Evolutionary conservation across 495 filamentous ascomycete species (phyloP), one percentile per base, ranked within the genome.

Genomic region (Immersiella caudata): DNA sequence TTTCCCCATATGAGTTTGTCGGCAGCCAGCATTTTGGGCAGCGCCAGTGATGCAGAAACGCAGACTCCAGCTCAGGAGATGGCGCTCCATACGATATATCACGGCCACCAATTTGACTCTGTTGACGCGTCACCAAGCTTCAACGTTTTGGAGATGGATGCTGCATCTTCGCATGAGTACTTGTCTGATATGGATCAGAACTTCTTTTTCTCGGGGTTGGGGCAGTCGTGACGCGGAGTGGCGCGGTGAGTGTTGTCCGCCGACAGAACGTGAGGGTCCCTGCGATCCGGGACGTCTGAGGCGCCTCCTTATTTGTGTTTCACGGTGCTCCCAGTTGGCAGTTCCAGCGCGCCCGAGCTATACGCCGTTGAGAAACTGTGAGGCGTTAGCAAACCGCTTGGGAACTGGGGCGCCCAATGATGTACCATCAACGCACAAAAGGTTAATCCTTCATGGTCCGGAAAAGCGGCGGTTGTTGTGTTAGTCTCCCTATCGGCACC

Each of bases 121-220:
- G 50, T 24, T 6, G 33, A 55, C 6, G 55, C 58, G 4, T 55
- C 67, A 55, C 57, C 62, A 2, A 40, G 62, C 14, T 65, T 68
- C 29, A 65, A 56, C 27, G 26, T 65, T 35, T 62, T 65, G 56
- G 67, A 68, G 8, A 25, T 68, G 40, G 67, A 68, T 27, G 56
- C 62, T 9, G 67, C 25, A 3, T 68, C 67, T 11, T 68, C 67
- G 24, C 62, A 65, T 26, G 62, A 26, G 8, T 65, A 65, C 26
- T 49, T 68, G 36, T 68, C 67, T 8, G 67, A 68, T 35, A 40
- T 60, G 16, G 67, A 68, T 12, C 61, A 60, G 50, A 64, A 52
- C 16, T 65, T 68, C 33, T 68, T 65, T 29, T 68, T 65, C 27
- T 25, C 67, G 8, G 59, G 58, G 27, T 25, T 67, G 7, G 27